Evolutionary conservation across 169 alveolate species (phyloP).

Genomic region (Plasmodium adleri): DNA sequence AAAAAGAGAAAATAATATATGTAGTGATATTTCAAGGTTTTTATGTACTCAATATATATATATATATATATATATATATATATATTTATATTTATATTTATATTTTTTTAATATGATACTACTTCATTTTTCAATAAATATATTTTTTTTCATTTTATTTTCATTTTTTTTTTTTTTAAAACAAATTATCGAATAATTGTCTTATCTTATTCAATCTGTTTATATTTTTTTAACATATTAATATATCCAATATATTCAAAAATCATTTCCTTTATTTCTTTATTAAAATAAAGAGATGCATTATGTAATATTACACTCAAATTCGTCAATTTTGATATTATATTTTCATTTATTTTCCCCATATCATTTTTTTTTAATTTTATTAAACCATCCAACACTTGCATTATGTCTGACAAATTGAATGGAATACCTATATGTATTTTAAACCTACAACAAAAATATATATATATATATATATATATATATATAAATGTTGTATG

Average conservation of each 20-base stretch:
- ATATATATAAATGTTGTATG: background rate
- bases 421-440: slow-evolving; percentile 28
- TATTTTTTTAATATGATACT: no score
- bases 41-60: background rate
- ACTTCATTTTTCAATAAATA: no score
- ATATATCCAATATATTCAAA: slow-evolving; percentile 21
- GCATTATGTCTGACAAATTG: slow-evolving; percentile 26
- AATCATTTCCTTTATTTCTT: slow-evolving; percentile 38
- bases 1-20: slow-evolving; percentile 38
- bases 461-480: background rate
- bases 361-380: slow-evolving; percentile 15
- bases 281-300: slow-evolving; percentile 8
- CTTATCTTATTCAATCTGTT: background rate
- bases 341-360: slow-evolving; percentile 1
- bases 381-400: slow-evolving; percentile 15
- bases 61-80: background rate
- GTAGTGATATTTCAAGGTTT: background rate
- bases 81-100: background rate
- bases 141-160: no score
- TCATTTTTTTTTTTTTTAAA: no score
- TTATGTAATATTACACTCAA: slow-evolving; percentile 26
- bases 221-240: slow-evolving; percentile 9
- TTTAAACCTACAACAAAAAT: slow-evolving; percentile 39
- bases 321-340: slow-evolving; percentile 7
- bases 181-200: no score